Base-by-base conservation (phyloP, 768 basidiomycete species). In the Podaxis pistillaris region DNA sequence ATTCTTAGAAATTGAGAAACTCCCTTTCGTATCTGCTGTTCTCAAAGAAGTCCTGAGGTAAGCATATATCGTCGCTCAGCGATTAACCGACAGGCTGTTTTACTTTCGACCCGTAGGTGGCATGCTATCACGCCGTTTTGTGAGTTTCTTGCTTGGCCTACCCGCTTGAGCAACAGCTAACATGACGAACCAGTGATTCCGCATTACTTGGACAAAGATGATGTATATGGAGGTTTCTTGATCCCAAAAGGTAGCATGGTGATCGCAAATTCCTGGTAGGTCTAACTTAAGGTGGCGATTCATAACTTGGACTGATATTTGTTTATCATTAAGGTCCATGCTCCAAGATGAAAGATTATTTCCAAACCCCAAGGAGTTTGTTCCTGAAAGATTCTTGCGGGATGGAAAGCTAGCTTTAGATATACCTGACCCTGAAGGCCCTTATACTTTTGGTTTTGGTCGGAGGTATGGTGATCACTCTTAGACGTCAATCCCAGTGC, bases 21-120 rank as follows among this genome's bases (percentile, higher is more conserved):
- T 87, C 4, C 84, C 85, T 0, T 87, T 86, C 61, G 64, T 83
- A n/a, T 72, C 73, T 17, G 76, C 78, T 0, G 65, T 83, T 1
- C 72, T 82, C 22, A 78, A 74, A 1, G 85, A 86, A 65, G 71
- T 80, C 4, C 67, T 83, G 62, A 73, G 82, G 22, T 82, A 79
- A 77, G 65, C 5, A 11, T 8, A 24, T 9, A 15, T 3, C 2
- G 13, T 22, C 5, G 9, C 47, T 24, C 47, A 26, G 26, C 8
- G 2, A 22, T 13, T 9, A 22, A 4, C n/a, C 11, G 13, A 50
- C 49, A 22, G 19, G 24, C 24, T 28, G 22, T 26, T 24, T 44
- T 44, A 13, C 15, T 7, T 36, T 65, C 15, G 7, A 46, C 19
- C 44, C 1, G 17, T 46, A 51, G 72, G 50, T 71, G 62, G 65